Conservation (phyloP, 169 alveolate species). For the Eimeria maxima region DNA sequence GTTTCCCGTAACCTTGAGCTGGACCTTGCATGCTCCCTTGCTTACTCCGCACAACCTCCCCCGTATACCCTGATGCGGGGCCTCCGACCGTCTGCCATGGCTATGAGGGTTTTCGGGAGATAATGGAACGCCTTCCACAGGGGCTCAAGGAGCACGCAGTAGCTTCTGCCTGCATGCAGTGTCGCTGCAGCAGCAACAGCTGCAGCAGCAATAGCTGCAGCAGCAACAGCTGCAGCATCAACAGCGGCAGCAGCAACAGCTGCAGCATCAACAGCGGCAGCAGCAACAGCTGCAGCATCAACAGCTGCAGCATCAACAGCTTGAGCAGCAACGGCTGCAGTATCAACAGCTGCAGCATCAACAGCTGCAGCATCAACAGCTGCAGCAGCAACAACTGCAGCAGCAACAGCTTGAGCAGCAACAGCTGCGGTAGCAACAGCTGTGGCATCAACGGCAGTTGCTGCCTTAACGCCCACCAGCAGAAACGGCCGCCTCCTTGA, state of each 20-base stretch:
- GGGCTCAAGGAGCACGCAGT: neutral
- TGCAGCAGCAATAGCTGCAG: conserved; percentile 5
- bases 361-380: too few relatives aligned
- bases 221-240: neutral
- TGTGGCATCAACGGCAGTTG: neutral
- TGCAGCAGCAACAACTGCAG: too few relatives aligned
- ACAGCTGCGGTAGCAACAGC: too few relatives aligned
- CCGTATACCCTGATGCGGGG: neutral
- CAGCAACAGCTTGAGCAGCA: too few relatives aligned
- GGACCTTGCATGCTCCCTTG: neutral
- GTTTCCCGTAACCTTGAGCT: neutral
- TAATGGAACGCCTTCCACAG: neutral
- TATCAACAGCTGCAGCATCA: too few relatives aligned
- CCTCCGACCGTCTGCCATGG: neutral
- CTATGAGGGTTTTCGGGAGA: neutral
- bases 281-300: too few relatives aligned
- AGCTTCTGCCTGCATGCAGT: neutral
- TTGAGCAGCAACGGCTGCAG: too few relatives aligned
- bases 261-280: too few relatives aligned
- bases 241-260: too few relatives aligned
- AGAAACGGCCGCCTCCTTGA: conserved; percentile 3
- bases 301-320: too few relatives aligned
- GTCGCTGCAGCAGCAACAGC: conserved; percentile 32
- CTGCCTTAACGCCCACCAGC: conserved; percentile 4
- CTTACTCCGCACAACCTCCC: neutral